Evolutionary conservation across 768 basidiomycete genomes (phyloP), one percentile per base, ranked within the genome.

Genomic region (Symmetrospora coprosmae): DNA sequence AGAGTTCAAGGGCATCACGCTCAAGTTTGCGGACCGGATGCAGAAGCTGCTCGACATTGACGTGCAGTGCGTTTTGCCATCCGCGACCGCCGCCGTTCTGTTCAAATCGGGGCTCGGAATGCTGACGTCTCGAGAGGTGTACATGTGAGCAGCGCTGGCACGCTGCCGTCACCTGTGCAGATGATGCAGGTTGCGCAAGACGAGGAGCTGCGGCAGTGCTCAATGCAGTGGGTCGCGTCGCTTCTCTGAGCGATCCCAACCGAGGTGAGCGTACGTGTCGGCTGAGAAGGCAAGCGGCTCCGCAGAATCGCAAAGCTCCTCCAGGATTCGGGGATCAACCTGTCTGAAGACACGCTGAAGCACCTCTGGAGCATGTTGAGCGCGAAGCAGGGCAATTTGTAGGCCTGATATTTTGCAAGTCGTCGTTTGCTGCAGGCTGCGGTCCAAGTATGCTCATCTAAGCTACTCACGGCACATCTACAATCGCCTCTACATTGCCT

Each of bases 341-440:
- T 58, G 21, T 45, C 41, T 5, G 39, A 40, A 31, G 55, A 58
- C 25, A 58, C 55, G 13, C 25, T 58, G 17, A 58, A 58, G 55
- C n/a, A 23, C n/a, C 31, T 58, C 17, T 58, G 49, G 49, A 35
- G 28, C 30, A 38, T 45, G 43, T 45, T 58, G 55, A n/a, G n/a
- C n/a, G n/a, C n/a, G n/a, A n/a, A n/a, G n/a, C n/a, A n/a, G n/a
- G n/a, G n/a, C n/a, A n/a, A n/a, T n/a, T n/a, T n/a, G n/a, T n/a
- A n/a, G n/a, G n/a, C n/a, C n/a, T n/a, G n/a, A n/a, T n/a, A n/a
- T n/a, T n/a, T 49, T 31, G n/a, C 47, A n/a, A 49, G 7, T 25
- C 27, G 16, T 49, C 4, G 47, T 7, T 49, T 7, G 23, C 33
- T 46, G 9, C n/a, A n/a, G 45, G 13, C 25, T 27, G 9, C 45